These are phyloP conservation scores for Dendrobium nobile DNA, from an alignment of 106 monocot genomes.

Conservation along the genomic window DNA sequence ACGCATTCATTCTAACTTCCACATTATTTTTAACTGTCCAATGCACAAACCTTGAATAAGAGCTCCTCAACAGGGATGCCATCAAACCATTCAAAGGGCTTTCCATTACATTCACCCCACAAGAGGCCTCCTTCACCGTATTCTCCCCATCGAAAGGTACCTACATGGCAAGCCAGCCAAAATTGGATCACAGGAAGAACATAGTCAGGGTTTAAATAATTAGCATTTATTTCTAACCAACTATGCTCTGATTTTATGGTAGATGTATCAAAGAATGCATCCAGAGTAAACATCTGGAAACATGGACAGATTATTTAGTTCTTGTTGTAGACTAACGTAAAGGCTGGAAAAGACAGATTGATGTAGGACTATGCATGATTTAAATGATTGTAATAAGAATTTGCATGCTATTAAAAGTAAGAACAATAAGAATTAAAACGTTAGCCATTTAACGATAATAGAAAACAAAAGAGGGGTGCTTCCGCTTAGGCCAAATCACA, in stretches of 20 bases:
- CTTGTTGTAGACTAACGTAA: not conserved
- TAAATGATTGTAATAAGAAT: too few species aligned
- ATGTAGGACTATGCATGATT: too few species aligned
- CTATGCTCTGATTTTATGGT: not conserved
- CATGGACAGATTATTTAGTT: not conserved
- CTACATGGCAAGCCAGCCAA: conserved; percentile 22
- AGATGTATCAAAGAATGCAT: not conserved
- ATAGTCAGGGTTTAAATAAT: not conserved
- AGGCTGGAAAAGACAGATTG: not conserved
- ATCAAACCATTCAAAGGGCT: conserved; percentile 88
- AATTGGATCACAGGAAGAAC: not conserved
- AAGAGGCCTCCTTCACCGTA: conserved; percentile 92
- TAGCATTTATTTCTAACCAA: not conserved
- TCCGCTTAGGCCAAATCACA: too few species aligned
- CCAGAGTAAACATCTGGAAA: not conserved
- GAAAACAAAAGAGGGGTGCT: too few species aligned
- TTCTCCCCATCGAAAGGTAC: conserved; percentile 93
- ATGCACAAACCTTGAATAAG: conserved; percentile 59
- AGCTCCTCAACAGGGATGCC: conserved; percentile 73
- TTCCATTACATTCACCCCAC: conserved; percentile 96
- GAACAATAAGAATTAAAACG: too few species aligned
- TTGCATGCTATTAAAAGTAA: too few species aligned
- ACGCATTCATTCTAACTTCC: not conserved
- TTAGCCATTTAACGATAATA: too few species aligned
- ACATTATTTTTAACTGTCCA: not conserved